Conservation (phyloP, 2,329 filamentous ascomycete genomes). For the Ophiostoma triangulosporum region DNA sequence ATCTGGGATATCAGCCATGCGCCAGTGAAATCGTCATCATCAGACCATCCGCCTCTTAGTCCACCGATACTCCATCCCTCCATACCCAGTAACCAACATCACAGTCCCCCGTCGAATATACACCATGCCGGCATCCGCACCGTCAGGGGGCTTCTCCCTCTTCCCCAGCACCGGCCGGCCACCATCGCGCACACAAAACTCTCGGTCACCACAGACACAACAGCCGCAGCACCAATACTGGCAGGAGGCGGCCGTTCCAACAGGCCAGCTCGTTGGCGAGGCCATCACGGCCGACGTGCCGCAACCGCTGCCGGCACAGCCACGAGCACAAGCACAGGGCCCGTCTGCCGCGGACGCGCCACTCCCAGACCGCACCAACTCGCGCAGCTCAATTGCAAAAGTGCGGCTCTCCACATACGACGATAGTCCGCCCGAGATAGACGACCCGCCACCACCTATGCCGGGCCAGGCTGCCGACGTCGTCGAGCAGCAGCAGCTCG, state of each 20-base stretch:
- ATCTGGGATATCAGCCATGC: no score
- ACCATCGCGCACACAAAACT: constrained; percentile 29
- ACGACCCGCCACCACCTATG: constrained; percentile 12
- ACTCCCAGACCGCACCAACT: constrained; percentile 25
- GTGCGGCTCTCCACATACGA: constrained; percentile 26
- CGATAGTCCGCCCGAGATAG: constrained; percentile 12
- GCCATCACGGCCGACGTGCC: constrained; percentile 16
- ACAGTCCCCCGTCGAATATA: no score
- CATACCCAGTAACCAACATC: no score
- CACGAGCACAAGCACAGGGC: not conserved
- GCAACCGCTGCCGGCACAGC: constrained; percentile 26
- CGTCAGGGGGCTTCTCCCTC: constrained; percentile 40
- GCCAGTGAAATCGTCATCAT: no score
- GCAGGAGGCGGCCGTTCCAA: not conserved
- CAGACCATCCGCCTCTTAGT: no score
- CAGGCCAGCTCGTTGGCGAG: constrained; percentile 10
- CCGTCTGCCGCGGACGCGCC: not conserved
- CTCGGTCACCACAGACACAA: constrained; percentile 24
- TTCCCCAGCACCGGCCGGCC: constrained; percentile 39
- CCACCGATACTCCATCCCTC: no score
- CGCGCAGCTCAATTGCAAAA: constrained; percentile 45
- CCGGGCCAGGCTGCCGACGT: constrained; percentile 3
- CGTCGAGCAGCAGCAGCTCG: constrained; percentile 3
- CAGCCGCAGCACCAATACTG: constrained; percentile 17
- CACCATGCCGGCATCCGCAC: constrained; percentile 26